phyloP scores from a whole-genome alignment of 805 yeast genomes.

The Candida loeiensis region DNA sequence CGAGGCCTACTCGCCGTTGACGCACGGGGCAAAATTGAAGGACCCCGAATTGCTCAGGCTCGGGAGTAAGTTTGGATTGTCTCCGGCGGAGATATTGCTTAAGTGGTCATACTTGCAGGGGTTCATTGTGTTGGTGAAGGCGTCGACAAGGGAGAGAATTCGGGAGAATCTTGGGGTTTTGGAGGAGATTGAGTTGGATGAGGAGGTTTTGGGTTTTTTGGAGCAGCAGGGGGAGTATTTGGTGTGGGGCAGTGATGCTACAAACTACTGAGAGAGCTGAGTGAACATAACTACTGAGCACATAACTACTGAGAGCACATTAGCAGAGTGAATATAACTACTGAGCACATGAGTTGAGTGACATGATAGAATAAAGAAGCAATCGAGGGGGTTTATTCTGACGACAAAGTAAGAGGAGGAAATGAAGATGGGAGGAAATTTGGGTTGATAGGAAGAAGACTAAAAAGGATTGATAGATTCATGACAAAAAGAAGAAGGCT shows the following conservation, averaged over 20 bases:
- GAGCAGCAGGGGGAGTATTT: slow-evolving; percentile 26
- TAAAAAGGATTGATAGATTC: not conserved
- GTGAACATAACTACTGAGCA: not conserved
- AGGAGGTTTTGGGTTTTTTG: slow-evolving; percentile 33
- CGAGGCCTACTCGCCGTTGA: slow-evolving; percentile 80
- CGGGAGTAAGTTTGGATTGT: slow-evolving; percentile 45
- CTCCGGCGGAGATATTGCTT: slow-evolving; percentile 61
- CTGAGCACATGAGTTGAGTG: not conserved
- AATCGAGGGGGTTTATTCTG: not conserved
- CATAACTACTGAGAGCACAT: no score
- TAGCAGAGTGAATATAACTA: no score
- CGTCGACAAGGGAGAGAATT: slow-evolving; percentile 51
- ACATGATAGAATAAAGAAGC: no score
- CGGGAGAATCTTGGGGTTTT: slow-evolving; percentile 52
- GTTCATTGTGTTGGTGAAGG: slow-evolving; percentile 35
- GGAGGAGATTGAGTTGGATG: slow-evolving; percentile 38
- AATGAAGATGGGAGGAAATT: not conserved
- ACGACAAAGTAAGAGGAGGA: not conserved
- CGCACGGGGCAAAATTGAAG: slow-evolving; percentile 53
- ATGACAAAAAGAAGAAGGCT: no score
- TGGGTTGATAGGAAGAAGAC: no score
- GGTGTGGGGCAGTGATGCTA: not conserved
- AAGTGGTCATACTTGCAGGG: slow-evolving; percentile 76
- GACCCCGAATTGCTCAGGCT: slow-evolving; percentile 52
- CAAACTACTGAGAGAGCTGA: not conserved